Evolutionary conservation across 164 flowering plant species (phyloP).

Genomic region (Dillenia turbinata): DNA sequence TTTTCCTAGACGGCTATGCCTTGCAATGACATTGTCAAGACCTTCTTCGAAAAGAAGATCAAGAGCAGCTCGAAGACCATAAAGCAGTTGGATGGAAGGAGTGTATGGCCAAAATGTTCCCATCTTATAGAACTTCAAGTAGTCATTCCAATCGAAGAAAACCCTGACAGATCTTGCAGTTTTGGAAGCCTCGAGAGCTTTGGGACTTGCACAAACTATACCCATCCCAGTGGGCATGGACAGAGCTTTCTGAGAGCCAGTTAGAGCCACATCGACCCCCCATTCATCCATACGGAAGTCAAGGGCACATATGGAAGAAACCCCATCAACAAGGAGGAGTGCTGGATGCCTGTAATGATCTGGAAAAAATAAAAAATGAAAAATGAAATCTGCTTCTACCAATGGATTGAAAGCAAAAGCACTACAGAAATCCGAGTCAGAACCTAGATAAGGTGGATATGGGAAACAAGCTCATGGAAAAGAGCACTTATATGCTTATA

Average conservation of each 20-base stretch:
- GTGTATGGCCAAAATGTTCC: constrained; percentile 99
- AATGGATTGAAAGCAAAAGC: no score
- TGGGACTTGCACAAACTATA: constrained; percentile 91
- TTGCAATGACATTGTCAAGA: constrained; percentile 84
- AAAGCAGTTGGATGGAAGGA: constrained; percentile 89
- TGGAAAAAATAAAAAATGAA: constrained; percentile 15
- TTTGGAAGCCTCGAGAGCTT: constrained; percentile 86
- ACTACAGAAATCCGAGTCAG: no score
- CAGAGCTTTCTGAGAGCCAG: constrained; percentile 97
- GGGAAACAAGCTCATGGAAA: no score
- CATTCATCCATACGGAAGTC: constrained; percentile 99
- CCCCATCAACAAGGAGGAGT: constrained; percentile 89
- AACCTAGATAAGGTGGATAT: no score
- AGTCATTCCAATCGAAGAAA: constrained; percentile 96
- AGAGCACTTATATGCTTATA: no score
- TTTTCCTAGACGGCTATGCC: constrained; percentile 79
- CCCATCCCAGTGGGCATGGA: constrained; percentile 99
- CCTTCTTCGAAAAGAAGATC: constrained; percentile 96
- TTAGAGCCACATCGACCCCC: constrained; percentile 95
- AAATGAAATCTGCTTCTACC: no score
- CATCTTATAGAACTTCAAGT: constrained; percentile 84
- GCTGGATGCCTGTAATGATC: constrained; percentile 91
- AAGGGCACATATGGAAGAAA: constrained; percentile 93
- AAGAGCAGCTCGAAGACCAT: constrained; percentile 88
- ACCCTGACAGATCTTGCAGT: constrained; percentile 84